Conservation (phyloP, 352 stramenopile species). For the Pythium aphanidermatum region DNA sequence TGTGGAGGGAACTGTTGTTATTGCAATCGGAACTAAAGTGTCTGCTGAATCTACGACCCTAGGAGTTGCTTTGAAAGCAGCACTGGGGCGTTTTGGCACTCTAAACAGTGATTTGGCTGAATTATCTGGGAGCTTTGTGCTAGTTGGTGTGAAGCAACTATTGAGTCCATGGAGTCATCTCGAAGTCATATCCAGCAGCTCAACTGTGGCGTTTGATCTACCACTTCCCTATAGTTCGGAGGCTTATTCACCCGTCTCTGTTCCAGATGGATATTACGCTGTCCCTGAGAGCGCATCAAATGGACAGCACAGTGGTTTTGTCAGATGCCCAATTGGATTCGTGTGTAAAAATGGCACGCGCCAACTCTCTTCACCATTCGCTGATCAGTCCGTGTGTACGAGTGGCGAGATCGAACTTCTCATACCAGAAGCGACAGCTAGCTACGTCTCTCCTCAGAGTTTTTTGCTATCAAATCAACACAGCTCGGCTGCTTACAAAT, state of each 20-base stretch:
- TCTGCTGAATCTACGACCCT: constrained; percentile 1
- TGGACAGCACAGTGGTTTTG: constrained; percentile 25
- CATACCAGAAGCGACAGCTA: constrained; percentile 27
- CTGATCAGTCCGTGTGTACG: constrained; percentile 24
- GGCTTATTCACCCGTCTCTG: constrained; percentile 23
- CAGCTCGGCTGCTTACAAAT: constrained; percentile 7
- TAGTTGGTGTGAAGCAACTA: constrained; percentile 14
- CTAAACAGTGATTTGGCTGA: constrained; percentile 3
- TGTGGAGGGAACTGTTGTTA: too few species aligned
- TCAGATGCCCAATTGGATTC: constrained; percentile 35
- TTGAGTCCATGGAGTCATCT: constrained; percentile 11
- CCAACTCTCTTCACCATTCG: constrained; percentile 25
- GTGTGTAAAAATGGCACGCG: constrained; percentile 29
- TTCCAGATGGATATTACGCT: constrained; percentile 45
- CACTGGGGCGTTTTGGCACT: constrained; percentile 13
- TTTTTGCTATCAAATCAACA: constrained; percentile 23
- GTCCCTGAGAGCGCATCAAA: constrained; percentile 28
- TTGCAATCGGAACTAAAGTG: too few species aligned
- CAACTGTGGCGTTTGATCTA: constrained; percentile 12
- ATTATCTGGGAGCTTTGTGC: constrained; percentile 19
- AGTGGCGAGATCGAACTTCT: constrained; percentile 26
- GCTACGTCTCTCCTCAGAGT: constrained; percentile 25
- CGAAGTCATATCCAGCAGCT: neutral
- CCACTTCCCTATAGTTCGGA: constrained; percentile 23
- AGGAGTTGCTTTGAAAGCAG: constrained; percentile 2